Evolutionary conservation across 2,329 filamentous ascomycete species (phyloP).

Genomic region (Penicillium sp.): DNA sequence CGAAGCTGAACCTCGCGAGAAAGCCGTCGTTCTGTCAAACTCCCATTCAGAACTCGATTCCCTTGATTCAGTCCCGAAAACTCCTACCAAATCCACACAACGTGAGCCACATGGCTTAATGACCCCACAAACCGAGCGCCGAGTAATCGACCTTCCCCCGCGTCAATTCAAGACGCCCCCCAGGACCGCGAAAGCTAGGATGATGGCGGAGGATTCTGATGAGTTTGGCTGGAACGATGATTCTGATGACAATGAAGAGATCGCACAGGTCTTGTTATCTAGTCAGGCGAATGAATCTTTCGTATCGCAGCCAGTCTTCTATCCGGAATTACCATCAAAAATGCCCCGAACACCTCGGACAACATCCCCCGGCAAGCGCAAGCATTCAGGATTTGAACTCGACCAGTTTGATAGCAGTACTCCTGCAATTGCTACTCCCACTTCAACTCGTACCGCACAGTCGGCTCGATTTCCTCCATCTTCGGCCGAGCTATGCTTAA

Average conservation of each 20-base stretch:
- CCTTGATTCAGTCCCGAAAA: conserved; percentile 20
- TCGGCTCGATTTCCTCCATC: conserved; percentile 25
- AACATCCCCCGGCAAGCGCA: conserved; percentile 45
- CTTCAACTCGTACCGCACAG: conserved; percentile 14
- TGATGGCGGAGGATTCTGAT: conserved; percentile 41
- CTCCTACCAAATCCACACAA: conserved; percentile 17
- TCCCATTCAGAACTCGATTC: conserved; percentile 50
- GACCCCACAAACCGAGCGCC: conserved; percentile 41
- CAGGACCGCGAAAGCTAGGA: conserved; percentile 35
- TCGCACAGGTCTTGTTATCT: conserved; percentile 18
- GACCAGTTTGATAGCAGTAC: neutral
- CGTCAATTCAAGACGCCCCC: conserved; percentile 24
- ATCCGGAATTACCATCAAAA: conserved; percentile 43
- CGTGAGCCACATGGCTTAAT: conserved; percentile 30
- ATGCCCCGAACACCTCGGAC: conserved; percentile 36
- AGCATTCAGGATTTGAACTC: conserved; percentile 32
- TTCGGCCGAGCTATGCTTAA: conserved; percentile 36
- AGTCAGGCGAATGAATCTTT: conserved; percentile 19
- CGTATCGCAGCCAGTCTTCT: conserved; percentile 37
- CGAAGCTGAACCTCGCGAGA: conserved; percentile 60
- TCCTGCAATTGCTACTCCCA: conserved; percentile 17
- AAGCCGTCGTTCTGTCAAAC: conserved; percentile 54
- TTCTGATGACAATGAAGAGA: conserved; percentile 38
- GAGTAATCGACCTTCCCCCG: conserved; percentile 19
- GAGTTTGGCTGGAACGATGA: conserved; percentile 45